Conservation (phyloP, 352 stramenopile species). For the Pythium grandisporangium region DNA sequence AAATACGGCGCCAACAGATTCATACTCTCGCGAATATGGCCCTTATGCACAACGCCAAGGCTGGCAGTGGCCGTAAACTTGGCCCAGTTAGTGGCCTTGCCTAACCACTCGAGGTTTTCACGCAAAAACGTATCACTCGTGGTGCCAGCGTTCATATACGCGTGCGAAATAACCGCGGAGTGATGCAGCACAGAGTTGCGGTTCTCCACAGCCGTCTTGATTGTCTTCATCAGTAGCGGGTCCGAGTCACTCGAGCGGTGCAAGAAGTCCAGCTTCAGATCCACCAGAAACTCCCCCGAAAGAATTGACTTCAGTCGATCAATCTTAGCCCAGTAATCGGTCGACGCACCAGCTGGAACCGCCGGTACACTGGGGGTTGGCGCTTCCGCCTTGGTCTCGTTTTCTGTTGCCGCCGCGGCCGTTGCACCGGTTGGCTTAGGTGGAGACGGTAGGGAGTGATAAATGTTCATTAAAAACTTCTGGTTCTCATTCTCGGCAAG, state of each 20-base stretch:
- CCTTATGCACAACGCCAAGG: constrained; percentile 98
- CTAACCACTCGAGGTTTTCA: constrained; percentile 99
- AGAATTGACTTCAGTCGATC: constrained; percentile 86
- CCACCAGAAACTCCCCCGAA: constrained; percentile 85
- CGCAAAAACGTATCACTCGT: constrained; percentile 96
- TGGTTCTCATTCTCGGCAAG: constrained; percentile 97
- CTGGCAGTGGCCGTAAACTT: constrained; percentile 98
- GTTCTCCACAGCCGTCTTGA: constrained; percentile 91
- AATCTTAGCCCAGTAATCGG: constrained; percentile 78
- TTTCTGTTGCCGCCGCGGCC: constrained; percentile 24
- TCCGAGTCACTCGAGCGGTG: constrained; percentile 88
- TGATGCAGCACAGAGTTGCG: constrained; percentile 97
- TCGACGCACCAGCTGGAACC: constrained; percentile 29
- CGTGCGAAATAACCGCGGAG: constrained; percentile 94
- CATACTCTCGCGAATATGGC: constrained; percentile 97
- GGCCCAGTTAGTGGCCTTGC: constrained; percentile 98
- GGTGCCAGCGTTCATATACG: constrained; percentile 97
- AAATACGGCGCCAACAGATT: constrained; percentile 96
- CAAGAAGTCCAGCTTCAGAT: constrained; percentile 92
- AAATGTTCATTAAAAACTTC: constrained; percentile 93
- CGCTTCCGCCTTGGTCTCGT: constrained; percentile 5
- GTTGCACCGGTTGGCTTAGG: constrained; percentile 15
- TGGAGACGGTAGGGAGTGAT: constrained; percentile 71
- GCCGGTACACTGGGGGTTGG: constrained; percentile 7
- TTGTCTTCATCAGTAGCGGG: constrained; percentile 89